Evolutionary conservation across 768 basidiomycete species (phyloP), one percentile per base, ranked within the genome.

Genomic region (Phylloporus scabripes): DNA sequence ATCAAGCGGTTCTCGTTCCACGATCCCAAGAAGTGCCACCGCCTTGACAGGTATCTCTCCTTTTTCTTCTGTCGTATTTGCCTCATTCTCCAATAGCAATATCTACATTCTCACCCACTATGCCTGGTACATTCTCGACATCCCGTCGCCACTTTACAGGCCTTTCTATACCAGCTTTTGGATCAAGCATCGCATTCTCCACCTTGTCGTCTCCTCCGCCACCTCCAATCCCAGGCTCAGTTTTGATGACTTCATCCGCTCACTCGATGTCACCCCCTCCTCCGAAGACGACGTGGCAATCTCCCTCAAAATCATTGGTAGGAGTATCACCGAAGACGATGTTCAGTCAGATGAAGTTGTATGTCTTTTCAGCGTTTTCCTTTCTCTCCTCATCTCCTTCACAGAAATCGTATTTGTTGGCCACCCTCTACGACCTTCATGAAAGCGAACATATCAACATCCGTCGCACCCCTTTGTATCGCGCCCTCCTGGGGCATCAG

Each of bases 111-210:
- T 76, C 39, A 87, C 86, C 0, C 39, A 70, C 38, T 61, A 66
- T 61, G 83, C 85, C 0, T 88, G 85, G 85, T 88, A 88, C 53
- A 82, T 87, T 47, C 71, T 88, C 2, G 71, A 74, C 10, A 50
- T 52, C 2, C 82, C 85, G 0, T 73, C 78, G 0, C 39, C 44
- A 1, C 29, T 46, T 3, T 87, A 87, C 54, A 42, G 45, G 12
- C 64, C 69, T 0, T 76, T 73, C 45, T 86, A 72, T 56, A 51
- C 50, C 1, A 51, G 64, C 0, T 79, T 83, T 49, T 80, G 76
- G 73, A 65, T 72, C 8, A 69, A 66, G 40, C 80, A 83, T 53
- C 72, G 70, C 1, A 46, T 82, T 15, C 64, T 79, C 1, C 75
- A 82, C 54, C 63, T 76, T n/a, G 51, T 81, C 4, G 64, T 80